Base-by-base conservation (phyloP, 768 basidiomycete genomes). In the Suillus spraguei region DNA sequence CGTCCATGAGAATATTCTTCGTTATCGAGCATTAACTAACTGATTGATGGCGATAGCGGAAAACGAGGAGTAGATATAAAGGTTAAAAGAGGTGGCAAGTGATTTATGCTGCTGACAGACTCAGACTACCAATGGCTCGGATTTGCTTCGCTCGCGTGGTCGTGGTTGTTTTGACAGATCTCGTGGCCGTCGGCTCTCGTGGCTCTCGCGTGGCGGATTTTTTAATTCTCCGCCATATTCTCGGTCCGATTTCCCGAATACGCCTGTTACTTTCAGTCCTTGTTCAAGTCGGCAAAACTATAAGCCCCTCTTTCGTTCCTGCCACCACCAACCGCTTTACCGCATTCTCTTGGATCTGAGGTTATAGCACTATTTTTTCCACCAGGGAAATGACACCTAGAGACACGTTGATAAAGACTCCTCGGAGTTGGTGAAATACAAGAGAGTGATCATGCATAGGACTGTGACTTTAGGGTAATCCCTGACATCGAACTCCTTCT, bases 121-220 rank as follows among this genome's bases (percentile, higher is more conserved):
- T 66, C 28, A 46, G 47, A 63, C 62, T 66, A 71, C 69, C 62
- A 64, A 54, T 58, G 60, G 60, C 56, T 66, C 46, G 65, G 66
- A 33, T 35, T 36, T 71, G 70, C 76, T 75, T 60, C 71, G 74
- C 74, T 75, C 74, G 75, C 74, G 74, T 75, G 74, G 75, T 69
- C 28, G 65, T 61, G 36, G 62, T 52, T 58, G 66, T 60, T 65
- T 59, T 74, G 74, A 71, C 71, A 76, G 71, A 67, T 65, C 73
- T 75, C 69, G 71, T 66, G 52, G 32, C 32, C 32, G 5, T 53
- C 32, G 61, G 66, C 64, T 71, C 75, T 76, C 74, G 74, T 75
- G 74, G 74, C 65, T 63, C 66, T 75, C 74, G 70, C 74, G 74
- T 75, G 74, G 74, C 13, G 61, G 65, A 67, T 64, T 64, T 69